phyloP scores from a whole-genome alignment of 768 basidiomycete species.

The Pholiota microspora region DNA sequence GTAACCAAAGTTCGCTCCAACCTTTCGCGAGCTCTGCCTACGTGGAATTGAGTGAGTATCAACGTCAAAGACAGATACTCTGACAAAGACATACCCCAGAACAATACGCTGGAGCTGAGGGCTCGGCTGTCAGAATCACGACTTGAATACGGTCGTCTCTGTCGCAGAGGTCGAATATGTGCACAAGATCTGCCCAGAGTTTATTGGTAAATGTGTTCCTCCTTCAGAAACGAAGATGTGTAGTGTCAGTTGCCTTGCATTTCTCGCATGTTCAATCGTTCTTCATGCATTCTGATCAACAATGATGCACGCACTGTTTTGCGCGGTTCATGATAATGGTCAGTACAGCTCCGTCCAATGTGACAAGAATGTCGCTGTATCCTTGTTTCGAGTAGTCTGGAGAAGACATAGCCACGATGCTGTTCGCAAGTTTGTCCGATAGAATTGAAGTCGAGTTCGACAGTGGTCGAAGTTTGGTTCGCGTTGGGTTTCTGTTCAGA shows the following conservation, averaged over 20 bases:
- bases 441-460: neutral
- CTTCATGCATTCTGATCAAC: neutral
- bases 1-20: constrained; percentile 40
- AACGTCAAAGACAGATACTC: no score
- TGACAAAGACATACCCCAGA: constrained; percentile 41
- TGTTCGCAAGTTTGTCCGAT: neutral
- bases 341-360: constrained; percentile 41
- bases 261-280: neutral
- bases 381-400: constrained; percentile 34
- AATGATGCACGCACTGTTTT: constrained; percentile 36
- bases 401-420: constrained; percentile 22
- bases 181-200: constrained; percentile 37
- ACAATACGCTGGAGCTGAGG: constrained; percentile 50
- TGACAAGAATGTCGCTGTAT: constrained; percentile 41
- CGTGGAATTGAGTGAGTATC: no score
- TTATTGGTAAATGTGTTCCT: constrained; percentile 40
- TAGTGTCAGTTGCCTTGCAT: neutral
- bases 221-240: constrained; percentile 24
- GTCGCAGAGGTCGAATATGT: constrained; percentile 45
- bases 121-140: constrained; percentile 51
- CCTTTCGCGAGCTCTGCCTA: constrained; percentile 51
- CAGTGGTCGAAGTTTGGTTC: neutral
- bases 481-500: no score
- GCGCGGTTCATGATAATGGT: constrained; percentile 46
- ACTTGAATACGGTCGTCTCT: constrained; percentile 52